These are phyloP conservation scores for Penicillium waksmanii DNA, from an alignment of 495 filamentous ascomycete species.

Conservation along the genomic window DNA sequence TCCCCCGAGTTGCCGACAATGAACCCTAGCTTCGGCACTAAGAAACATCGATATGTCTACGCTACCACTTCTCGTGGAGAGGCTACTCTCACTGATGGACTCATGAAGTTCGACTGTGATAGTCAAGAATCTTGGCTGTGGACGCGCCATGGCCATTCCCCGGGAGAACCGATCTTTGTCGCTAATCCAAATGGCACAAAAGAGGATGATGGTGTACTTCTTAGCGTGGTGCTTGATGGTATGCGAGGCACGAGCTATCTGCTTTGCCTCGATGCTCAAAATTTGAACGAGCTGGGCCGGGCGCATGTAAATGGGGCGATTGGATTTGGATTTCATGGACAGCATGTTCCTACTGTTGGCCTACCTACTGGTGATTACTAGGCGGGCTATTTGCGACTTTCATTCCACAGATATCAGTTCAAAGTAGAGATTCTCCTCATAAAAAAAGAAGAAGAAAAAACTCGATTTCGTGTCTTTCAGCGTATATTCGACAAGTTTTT, in stretches of 20 bases:
- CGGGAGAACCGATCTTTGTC: slow-evolving; percentile 77
- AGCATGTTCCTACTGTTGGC: slow-evolving; percentile 48
- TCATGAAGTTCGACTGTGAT: slow-evolving; percentile 68
- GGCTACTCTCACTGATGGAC: slow-evolving; percentile 64
- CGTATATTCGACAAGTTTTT: slow-evolving; percentile 8
- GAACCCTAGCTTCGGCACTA: slow-evolving; percentile 59
- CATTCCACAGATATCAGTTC: background rate
- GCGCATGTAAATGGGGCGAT: slow-evolving; percentile 65
- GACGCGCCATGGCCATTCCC: slow-evolving; percentile 64
- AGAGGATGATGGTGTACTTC: slow-evolving; percentile 71
- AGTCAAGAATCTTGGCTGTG: slow-evolving; percentile 55
- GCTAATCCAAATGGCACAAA: slow-evolving; percentile 42
- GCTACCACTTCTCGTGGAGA: slow-evolving; percentile 57
- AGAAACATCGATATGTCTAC: slow-evolving; percentile 67
- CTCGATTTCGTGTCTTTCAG: slow-evolving; percentile 11
- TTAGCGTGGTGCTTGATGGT: slow-evolving; percentile 75
- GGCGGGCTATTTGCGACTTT: background rate
- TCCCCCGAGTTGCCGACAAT: slow-evolving; percentile 68
- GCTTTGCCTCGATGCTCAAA: slow-evolving; percentile 67
- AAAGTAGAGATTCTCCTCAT: background rate
- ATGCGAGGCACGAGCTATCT: slow-evolving; percentile 65
- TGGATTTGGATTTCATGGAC: slow-evolving; percentile 74
- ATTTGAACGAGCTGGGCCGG: slow-evolving; percentile 66
- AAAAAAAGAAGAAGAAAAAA: background rate
- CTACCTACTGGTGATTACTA: slow-evolving; percentile 41